Evolutionary conservation across 768 basidiomycete genomes (phyloP).

Genomic region (Kwoniella dendrophila): DNA sequence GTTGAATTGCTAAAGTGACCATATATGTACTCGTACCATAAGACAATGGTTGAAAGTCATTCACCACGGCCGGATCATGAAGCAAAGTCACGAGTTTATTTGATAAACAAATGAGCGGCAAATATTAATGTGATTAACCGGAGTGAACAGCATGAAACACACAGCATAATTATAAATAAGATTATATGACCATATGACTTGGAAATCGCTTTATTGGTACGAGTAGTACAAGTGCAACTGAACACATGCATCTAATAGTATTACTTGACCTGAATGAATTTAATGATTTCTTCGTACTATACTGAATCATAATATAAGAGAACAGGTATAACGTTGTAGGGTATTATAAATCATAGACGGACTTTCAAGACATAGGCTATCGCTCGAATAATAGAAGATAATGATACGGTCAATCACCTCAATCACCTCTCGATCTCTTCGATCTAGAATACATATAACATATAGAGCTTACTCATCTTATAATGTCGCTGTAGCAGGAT

Average conservation of each 20-base stretch:
- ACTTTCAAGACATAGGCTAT: neutral
- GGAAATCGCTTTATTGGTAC: neutral
- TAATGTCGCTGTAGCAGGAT: slow-evolving; percentile 71
- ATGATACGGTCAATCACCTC: slow-evolving; percentile 8
- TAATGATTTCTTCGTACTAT: too few relatives aligned
- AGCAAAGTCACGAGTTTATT: neutral
- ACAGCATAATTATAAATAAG: too few relatives aligned
- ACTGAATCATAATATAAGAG: neutral
- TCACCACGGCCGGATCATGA: neutral
- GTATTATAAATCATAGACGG: neutral
- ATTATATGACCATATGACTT: neutral
- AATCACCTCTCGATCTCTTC: neutral
- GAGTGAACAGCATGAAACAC: too few relatives aligned
- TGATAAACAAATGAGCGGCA: neutral
- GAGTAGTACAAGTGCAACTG: neutral
- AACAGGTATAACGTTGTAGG: too few relatives aligned
- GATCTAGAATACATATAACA: neutral
- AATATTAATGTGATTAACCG: slow-evolving; percentile 12
- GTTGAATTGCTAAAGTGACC: neutral
- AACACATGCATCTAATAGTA: too few relatives aligned
- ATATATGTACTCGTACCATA: neutral
- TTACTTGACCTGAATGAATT: too few relatives aligned
- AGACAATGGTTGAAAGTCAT: neutral
- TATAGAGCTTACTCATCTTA: slow-evolving; percentile 60
- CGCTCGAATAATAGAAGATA: neutral